phyloP scores from a whole-genome alignment of 306 rosid genomes.

The Oemleria cerasiformis region DNA sequence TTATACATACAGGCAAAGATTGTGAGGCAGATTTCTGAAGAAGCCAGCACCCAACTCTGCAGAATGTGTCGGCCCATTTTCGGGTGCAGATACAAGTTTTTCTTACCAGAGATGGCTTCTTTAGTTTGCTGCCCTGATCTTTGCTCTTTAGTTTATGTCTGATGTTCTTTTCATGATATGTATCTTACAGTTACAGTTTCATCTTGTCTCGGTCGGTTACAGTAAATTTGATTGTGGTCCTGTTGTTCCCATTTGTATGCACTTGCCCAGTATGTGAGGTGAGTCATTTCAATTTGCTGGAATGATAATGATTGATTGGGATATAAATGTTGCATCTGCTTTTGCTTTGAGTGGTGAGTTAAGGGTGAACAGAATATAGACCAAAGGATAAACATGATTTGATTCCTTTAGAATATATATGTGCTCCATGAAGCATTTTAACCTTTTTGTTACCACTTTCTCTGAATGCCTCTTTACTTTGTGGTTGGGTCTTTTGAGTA shows the following conservation, averaged over 20 bases:
- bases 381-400: background rate
- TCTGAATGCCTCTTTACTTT: background rate
- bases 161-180: too few relatives aligned
- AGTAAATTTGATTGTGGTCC: background rate
- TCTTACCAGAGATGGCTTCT: slow-evolving; percentile 1
- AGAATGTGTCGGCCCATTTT: slow-evolving; percentile 9
- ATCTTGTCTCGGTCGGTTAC: background rate
- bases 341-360: background rate
- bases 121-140: slow-evolving; percentile 25
- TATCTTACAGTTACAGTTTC: background rate
- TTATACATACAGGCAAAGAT: slow-evolving; percentile 14
- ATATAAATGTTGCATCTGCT: background rate
- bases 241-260: slow-evolving; percentile 1
- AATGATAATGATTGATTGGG: background rate
- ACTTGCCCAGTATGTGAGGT: background rate
- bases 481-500: background rate
- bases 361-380: background rate
- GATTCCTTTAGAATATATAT: slow-evolving; percentile 1
- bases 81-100: slow-evolving; percentile 3
- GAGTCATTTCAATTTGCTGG: background rate
- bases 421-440: background rate
- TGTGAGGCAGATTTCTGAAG: slow-evolving; percentile 23
- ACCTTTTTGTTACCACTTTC: background rate
- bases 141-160: slow-evolving; percentile 17
- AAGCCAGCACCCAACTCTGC: slow-evolving; percentile 9